phyloP scores from a whole-genome alignment of 2,329 filamentous ascomycete genomes.

The Sclerotinia trifoliorum region DNA sequence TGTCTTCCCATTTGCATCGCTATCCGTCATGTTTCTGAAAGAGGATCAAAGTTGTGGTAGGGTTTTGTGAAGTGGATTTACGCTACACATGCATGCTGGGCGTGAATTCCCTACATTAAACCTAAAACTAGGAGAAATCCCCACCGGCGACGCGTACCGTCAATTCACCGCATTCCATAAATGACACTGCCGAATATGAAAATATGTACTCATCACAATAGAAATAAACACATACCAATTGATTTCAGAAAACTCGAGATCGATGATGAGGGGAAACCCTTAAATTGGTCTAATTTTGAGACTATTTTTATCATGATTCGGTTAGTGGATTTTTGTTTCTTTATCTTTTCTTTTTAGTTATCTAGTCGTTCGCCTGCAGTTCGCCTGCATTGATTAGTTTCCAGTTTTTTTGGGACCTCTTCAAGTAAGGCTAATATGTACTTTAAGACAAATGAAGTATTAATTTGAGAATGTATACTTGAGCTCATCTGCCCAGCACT shows the following conservation, averaged over 20 bases:
- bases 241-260: not conserved
- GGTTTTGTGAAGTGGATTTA: not conserved
- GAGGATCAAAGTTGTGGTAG: not conserved
- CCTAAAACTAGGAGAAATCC: not conserved
- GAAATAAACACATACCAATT: not conserved
- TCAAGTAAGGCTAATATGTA: not conserved
- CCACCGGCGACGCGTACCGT: not conserved
- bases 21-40: conserved; percentile 3
- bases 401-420: not conserved
- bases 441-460: not conserved
- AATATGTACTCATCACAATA: not conserved
- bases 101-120: not conserved
- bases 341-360: not conserved
- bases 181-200: not conserved
- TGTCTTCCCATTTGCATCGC: not conserved
- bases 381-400: not conserved
- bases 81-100: not conserved
- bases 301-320: conserved; percentile 6
- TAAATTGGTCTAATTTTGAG: not conserved
- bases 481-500: not conserved
- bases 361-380: not conserved
- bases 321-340: not conserved
- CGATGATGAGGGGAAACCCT: not conserved
- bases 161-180: not conserved
- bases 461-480: not conserved